phyloP scores from a whole-genome alignment of 2,329 filamentous ascomycete species.

The Podosphaera fusca region DNA sequence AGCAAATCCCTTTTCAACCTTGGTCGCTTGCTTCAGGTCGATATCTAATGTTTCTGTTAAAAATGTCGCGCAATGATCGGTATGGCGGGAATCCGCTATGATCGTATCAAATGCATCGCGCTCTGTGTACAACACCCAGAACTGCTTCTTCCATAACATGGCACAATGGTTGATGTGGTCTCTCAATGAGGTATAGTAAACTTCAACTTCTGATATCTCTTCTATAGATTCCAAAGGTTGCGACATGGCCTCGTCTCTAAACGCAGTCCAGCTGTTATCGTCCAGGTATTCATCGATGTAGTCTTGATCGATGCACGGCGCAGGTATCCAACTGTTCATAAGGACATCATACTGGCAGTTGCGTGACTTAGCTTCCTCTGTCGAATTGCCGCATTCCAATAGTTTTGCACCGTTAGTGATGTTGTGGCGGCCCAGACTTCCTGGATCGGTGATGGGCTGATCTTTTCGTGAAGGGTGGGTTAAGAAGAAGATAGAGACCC shows the following conservation, averaged over 20 bases:
- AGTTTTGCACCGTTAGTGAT: slow-evolving; percentile 2
- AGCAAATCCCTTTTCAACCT: slow-evolving; percentile 3
- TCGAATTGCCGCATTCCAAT: slow-evolving; percentile 2
- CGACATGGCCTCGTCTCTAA: slow-evolving; percentile 2
- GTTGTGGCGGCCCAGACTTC: slow-evolving; percentile 1
- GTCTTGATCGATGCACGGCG: slow-evolving; percentile 3
- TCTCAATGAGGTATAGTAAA: slow-evolving; percentile 4
- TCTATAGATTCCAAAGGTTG: slow-evolving; percentile 1
- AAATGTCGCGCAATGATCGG: slow-evolving; percentile 5
- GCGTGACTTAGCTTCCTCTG: not conserved
- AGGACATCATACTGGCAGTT: slow-evolving; percentile 4
- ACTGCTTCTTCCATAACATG: slow-evolving; percentile 20
- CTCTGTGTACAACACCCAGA: slow-evolving; percentile 18
- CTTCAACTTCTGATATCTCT: slow-evolving; percentile 2
- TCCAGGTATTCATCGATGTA: slow-evolving; percentile 4
- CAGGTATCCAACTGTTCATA: slow-evolving; percentile 4
- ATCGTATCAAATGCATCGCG: slow-evolving; percentile 2
- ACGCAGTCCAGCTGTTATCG: slow-evolving; percentile 4
- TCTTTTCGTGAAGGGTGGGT: too few relatives aligned
- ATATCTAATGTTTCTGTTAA: not conserved
- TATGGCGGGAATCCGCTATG: slow-evolving; percentile 2
- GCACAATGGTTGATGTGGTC: slow-evolving; percentile 20
- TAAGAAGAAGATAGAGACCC: too few relatives aligned
- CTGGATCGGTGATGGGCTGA: not conserved
- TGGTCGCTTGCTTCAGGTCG: slow-evolving; percentile 1